Conservation (phyloP, 2,329 filamentous ascomycete genomes). For the Penicillium paneum region DNA sequence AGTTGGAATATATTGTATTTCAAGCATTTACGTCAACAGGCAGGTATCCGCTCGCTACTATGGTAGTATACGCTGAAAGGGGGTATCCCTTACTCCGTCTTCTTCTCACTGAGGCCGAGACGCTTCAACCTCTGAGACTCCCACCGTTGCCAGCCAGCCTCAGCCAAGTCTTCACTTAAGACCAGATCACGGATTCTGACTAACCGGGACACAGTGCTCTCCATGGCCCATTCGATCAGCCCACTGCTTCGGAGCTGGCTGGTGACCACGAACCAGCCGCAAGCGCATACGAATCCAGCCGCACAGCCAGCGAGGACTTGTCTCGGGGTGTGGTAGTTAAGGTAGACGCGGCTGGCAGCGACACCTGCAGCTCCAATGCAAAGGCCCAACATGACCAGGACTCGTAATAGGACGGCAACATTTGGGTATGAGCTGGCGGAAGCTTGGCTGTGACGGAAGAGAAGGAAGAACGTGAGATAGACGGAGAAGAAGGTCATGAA, state of each 20-base stretch:
- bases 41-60: background rate
- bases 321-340: slow-evolving; percentile 84
- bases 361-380: slow-evolving; percentile 64
- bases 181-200: slow-evolving; percentile 79
- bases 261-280: slow-evolving; percentile 76
- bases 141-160: slow-evolving; percentile 94
- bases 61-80: background rate
- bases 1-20: background rate
- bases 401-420: slow-evolving; percentile 53
- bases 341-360: slow-evolving; percentile 79
- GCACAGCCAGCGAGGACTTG: slow-evolving; percentile 79
- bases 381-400: slow-evolving; percentile 56
- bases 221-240: slow-evolving; percentile 68
- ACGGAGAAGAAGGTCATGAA: slow-evolving; percentile 90
- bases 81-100: slow-evolving; percentile 21
- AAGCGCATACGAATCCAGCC: slow-evolving; percentile 68
- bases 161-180: slow-evolving; percentile 80
- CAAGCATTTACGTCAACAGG: background rate
- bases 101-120: slow-evolving; percentile 28
- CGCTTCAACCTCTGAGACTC: slow-evolving; percentile 51
- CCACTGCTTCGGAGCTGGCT: slow-evolving; percentile 64
- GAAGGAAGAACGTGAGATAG: slow-evolving; percentile 77
- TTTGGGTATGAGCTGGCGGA: slow-evolving; percentile 43
- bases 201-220: slow-evolving; percentile 60
- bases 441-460: slow-evolving; percentile 70